A percentile compares a stretch with the other conserved stretches of the same genome.
phyloP scores from a whole-genome alignment of 106 monocot species.

The Allium fistulosum region DNA sequence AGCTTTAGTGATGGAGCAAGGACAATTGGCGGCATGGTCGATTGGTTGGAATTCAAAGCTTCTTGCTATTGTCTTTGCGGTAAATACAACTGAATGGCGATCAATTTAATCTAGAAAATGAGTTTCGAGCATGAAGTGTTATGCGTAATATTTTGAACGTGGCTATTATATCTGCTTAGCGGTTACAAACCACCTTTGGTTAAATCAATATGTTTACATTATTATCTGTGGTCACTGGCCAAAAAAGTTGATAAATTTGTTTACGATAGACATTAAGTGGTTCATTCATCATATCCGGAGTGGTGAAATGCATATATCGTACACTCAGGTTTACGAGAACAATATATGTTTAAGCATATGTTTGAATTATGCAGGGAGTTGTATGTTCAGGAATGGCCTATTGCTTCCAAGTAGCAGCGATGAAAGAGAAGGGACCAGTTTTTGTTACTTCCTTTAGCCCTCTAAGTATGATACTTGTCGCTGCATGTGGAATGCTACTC shows the following conservation, averaged over 20 bases:
- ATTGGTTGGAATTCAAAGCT: conserved; percentile 18
- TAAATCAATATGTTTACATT: too few species aligned
- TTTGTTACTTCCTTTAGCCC: conserved; percentile 11
- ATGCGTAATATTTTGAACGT: too few species aligned
- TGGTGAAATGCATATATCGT: not conserved
- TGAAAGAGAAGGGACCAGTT: conserved; percentile 9
- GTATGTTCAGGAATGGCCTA: conserved; percentile 11
- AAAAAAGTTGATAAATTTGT: too few species aligned
- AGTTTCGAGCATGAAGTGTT: too few species aligned
- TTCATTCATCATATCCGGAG: too few species aligned
- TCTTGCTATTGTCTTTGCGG: conserved; percentile 8
- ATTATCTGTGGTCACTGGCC: too few species aligned
- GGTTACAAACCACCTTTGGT: too few species aligned
- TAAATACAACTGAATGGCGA: not conserved
- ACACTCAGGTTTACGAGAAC: not conserved
- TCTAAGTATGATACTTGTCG: conserved; percentile 9
- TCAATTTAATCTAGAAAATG: too few species aligned
- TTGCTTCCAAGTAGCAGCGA: conserved; percentile 4
- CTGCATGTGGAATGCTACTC: not conserved
- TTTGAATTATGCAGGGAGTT: not conserved
- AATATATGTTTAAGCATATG: too few species aligned
- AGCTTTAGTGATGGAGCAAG: conserved; percentile 9
- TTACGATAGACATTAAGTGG: too few species aligned
- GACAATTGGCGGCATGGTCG: conserved; percentile 5
- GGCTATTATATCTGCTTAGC: too few species aligned